Evolutionary conservation across 805 yeast species (phyloP).

Genomic region (Candida dendrica): DNA sequence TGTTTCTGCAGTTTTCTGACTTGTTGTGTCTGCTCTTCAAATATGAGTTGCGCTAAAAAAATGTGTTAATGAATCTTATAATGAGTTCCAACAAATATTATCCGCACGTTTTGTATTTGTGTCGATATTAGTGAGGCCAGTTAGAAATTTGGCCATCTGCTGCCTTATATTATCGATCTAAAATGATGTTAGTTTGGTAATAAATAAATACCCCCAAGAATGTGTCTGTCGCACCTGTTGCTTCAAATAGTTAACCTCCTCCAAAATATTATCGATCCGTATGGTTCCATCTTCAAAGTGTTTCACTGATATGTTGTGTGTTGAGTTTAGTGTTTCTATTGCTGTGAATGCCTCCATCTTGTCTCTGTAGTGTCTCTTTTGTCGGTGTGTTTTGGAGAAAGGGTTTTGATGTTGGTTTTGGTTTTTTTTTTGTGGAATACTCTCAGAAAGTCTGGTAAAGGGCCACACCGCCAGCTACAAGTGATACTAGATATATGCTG

Average conservation of each 20-base stretch:
- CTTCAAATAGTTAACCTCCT: constrained; percentile 28
- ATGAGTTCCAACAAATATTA: no score
- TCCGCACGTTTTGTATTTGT: constrained; percentile 19
- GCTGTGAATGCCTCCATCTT: constrained; percentile 23
- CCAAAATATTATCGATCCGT: constrained; percentile 25
- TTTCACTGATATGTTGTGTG: constrained; percentile 22
- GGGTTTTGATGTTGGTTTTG: no score
- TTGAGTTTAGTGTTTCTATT: constrained; percentile 19
- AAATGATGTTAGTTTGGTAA: constrained; percentile 1
- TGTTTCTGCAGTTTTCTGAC: constrained; percentile 27
- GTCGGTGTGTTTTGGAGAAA: no score
- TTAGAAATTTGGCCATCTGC: constrained; percentile 30
- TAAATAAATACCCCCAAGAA: no score
- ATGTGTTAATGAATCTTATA: constrained; percentile 1
- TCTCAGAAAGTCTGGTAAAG: no score
- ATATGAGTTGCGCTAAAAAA: constrained; percentile 16
- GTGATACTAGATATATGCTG: no score
- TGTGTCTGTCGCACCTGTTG: constrained; percentile 16
- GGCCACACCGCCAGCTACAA: no score
- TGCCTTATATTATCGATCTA: constrained; percentile 27
- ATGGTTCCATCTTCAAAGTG: constrained; percentile 35
- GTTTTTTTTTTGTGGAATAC: no score
- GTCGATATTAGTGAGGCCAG: constrained; percentile 33
- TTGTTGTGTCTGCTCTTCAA: constrained; percentile 27
- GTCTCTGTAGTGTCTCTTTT: not conserved